A percentile compares a stretch with the other conserved stretches of the same genome.
Evolutionary conservation across 2,329 filamentous ascomycete genomes (phyloP).

Genomic region (Thyridium curvatum): DNA sequence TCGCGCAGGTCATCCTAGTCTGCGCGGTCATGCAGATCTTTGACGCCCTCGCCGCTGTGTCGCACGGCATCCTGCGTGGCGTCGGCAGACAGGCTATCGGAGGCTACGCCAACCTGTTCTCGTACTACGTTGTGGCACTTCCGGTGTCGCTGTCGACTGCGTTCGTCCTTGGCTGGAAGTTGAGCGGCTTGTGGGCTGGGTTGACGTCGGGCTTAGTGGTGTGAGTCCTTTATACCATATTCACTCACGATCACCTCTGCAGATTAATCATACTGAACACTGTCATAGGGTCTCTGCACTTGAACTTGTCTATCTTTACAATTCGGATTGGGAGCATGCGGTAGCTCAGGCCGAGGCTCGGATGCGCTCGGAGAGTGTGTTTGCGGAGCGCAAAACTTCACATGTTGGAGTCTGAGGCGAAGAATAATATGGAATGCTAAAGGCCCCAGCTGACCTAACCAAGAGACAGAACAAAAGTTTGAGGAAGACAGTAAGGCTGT

Average conservation of each 20-base stretch:
- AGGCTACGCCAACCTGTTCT: conserved; percentile 64
- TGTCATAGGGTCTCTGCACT: conserved; percentile 12
- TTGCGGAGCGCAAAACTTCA: too few species aligned
- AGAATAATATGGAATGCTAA: too few species aligned
- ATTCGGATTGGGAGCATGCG: conserved; percentile 15
- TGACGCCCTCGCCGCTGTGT: conserved; percentile 59
- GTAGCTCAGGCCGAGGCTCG: conserved; percentile 12
- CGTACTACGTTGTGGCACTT: conserved; percentile 66
- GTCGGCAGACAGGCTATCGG: conserved; percentile 66
- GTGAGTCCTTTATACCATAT: conserved; percentile 10
- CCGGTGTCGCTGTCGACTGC: conserved; percentile 62
- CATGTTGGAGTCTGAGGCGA: too few species aligned
- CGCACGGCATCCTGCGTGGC: conserved; percentile 64
- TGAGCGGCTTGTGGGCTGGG: conserved; percentile 63
- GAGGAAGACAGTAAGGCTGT: too few species aligned
- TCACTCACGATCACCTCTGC: not conserved
- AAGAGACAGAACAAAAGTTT: too few species aligned
- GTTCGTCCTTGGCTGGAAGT: conserved; percentile 58
- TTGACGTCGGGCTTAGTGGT: conserved; percentile 53
- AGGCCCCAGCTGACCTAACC: too few species aligned
- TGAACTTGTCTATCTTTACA: conserved; percentile 15
- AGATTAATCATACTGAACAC: not conserved
- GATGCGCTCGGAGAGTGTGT: conserved; percentile 8
- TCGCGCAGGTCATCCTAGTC: conserved; percentile 54
- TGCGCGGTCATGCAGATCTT: conserved; percentile 69